A percentile compares a stretch with the other conserved stretches of the same genome.
These are phyloP conservation scores for Tulasnella sp. DNA, from an alignment of 768 basidiomycete species.

Conservation along the genomic window DNA sequence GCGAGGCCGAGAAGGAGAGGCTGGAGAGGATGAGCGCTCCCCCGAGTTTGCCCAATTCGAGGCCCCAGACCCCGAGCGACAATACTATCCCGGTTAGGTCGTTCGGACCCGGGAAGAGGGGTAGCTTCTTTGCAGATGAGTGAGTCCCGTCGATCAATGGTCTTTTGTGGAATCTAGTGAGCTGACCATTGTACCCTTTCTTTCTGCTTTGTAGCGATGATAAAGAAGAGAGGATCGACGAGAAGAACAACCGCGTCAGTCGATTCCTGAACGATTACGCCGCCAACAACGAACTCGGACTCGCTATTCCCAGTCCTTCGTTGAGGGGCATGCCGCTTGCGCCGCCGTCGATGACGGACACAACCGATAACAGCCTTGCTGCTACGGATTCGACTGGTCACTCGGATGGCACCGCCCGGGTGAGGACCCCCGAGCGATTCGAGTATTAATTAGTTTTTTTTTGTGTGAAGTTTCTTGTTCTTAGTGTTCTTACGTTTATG, in stretches of 20 bases:
- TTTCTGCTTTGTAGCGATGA: neutral
- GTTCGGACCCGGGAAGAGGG: neutral
- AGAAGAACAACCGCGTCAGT: conserved; percentile 19
- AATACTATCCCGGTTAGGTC: neutral
- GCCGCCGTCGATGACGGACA: neutral
- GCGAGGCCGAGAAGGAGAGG: conserved; percentile 17
- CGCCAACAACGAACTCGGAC: conserved; percentile 6
- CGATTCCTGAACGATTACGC: conserved; percentile 9
- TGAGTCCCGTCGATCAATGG: neutral
- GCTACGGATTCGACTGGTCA: neutral
- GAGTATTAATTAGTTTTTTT: neutral
- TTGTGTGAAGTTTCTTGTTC: neutral
- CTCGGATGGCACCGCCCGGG: neutral
- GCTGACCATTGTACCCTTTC: neutral
- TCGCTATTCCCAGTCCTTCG: neutral
- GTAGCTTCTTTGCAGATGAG: conserved; percentile 4
- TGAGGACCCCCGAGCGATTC: neutral
- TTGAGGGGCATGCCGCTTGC: neutral
- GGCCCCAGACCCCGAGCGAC: neutral
- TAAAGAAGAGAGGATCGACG: neutral
- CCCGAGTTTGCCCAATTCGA: neutral
- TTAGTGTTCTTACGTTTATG: neutral
- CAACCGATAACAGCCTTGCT: neutral
- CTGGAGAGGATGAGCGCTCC: conserved; percentile 10
- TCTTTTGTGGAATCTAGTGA: too few relatives aligned